Evolutionary conservation across 2,329 filamentous ascomycete genomes (phyloP).

Genomic region (Elsinoe perseae): DNA sequence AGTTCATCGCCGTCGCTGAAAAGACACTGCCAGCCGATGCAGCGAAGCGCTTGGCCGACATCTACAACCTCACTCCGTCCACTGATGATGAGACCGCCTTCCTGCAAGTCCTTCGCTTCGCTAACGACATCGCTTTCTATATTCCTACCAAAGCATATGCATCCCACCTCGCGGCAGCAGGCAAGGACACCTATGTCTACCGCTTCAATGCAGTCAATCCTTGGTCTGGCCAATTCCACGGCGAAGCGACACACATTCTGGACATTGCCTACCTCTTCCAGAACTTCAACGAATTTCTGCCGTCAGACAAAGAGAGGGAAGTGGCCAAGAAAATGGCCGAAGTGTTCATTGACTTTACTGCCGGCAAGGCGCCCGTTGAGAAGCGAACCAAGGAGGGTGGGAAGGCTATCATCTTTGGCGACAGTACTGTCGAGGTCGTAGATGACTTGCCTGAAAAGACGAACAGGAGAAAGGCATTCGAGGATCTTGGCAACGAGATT

Average conservation of each 20-base stretch:
- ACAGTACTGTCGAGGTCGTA: constrained; percentile 14
- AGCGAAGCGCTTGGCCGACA: constrained; percentile 26
- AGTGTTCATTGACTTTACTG: constrained; percentile 35
- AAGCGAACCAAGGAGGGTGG: constrained; percentile 27
- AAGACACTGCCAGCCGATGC: constrained; percentile 17
- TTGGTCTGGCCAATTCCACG: constrained; percentile 37
- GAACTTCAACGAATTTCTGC: constrained; percentile 38
- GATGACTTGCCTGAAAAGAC: constrained; percentile 19
- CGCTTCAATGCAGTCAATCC: constrained; percentile 44
- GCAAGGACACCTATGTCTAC: constrained; percentile 30
- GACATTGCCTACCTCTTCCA: constrained; percentile 41
- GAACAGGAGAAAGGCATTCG: constrained; percentile 2
- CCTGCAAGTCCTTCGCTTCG: constrained; percentile 36
- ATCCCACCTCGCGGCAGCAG: not conserved
- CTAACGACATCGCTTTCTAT: constrained; percentile 41
- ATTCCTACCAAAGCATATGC: constrained; percentile 38
- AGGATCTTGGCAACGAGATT: constrained; percentile 7
- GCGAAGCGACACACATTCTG: constrained; percentile 37
- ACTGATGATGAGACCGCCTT: constrained; percentile 36
- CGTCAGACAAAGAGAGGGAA: constrained; percentile 25
- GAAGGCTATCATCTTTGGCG: constrained; percentile 20
- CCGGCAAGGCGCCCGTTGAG: constrained; percentile 31
- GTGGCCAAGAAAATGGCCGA: constrained; percentile 31
- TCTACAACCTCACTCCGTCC: constrained; percentile 35
- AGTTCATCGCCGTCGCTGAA: constrained; percentile 26